Percentiles rank a stretch among this genome's conserved stretches.
Evolutionary conservation across 2,329 filamentous ascomycete genomes (phyloP).

Genomic region (Arthrinium phaeospermum): DNA sequence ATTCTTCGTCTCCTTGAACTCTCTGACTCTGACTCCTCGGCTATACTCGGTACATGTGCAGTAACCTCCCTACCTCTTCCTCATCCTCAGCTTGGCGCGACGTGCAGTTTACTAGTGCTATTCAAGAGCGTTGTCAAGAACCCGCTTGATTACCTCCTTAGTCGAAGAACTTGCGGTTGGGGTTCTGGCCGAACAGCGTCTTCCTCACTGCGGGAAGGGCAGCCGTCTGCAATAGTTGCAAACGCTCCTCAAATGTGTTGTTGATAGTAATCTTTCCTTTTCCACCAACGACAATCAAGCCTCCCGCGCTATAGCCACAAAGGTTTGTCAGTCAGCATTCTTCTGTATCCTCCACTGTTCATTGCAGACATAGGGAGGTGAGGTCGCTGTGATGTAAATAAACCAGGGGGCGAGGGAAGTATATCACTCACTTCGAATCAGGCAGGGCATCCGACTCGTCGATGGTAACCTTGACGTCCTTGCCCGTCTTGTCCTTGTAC

Average conservation of each 20-base stretch:
- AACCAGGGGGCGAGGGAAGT: neutral
- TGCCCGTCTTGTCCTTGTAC: constrained; percentile 80
- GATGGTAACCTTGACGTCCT: constrained; percentile 71
- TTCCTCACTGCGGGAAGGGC: constrained; percentile 84
- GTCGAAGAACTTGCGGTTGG: constrained; percentile 94
- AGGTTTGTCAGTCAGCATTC: neutral
- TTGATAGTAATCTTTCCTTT: constrained; percentile 96
- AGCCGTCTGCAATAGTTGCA: constrained; percentile 83
- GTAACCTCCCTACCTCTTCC: neutral
- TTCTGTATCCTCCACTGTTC: neutral
- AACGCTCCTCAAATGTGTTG: constrained; percentile 94
- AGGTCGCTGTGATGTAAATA: neutral
- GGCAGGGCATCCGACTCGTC: constrained; percentile 82
- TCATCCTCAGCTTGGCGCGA: neutral
- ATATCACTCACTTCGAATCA: constrained; percentile 76
- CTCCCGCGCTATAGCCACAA: constrained; percentile 70
- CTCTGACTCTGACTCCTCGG: neutral
- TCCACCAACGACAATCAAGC: constrained; percentile 79
- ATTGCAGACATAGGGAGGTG: neutral
- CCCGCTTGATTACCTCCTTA: constrained; percentile 52
- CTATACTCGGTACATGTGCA: constrained; percentile 13
- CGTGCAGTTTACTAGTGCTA: neutral
- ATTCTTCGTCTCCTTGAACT: neutral
- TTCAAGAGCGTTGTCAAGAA: neutral
- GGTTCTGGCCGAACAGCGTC: constrained; percentile 91